Conservation (phyloP, 352 stramenopile genomes). For the Blastocystis sp. region DNA sequence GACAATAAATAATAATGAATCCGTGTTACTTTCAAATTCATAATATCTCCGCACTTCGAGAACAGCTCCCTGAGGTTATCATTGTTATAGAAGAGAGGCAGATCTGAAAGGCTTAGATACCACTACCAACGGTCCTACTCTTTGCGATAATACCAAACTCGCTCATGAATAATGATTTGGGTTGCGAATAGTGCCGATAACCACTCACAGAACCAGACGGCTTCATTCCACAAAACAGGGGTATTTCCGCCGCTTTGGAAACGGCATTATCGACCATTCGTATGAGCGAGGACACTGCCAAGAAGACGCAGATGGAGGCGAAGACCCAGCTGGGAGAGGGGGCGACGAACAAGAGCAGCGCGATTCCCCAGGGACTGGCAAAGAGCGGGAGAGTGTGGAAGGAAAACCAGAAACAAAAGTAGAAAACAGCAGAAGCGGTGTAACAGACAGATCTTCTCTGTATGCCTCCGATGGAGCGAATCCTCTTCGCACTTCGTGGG, state of each 20-base stretch:
- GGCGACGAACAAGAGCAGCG: slow-evolving; percentile 41
- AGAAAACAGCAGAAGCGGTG: background rate
- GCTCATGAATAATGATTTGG: background rate
- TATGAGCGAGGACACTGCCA: background rate
- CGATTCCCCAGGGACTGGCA: slow-evolving; percentile 55
- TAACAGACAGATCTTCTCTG: slow-evolving; percentile 73
- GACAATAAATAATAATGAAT: background rate
- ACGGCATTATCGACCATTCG: background rate
- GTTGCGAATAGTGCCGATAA: background rate
- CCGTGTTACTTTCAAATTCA: background rate
- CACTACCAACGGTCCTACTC: background rate
- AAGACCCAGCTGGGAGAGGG: background rate
- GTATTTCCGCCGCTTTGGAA: background rate
- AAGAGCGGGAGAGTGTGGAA: slow-evolving; percentile 56
- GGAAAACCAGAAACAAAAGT: slow-evolving; percentile 49
- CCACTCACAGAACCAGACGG: background rate
- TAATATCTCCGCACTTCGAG: slow-evolving; percentile 8
- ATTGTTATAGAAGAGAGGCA: slow-evolving; percentile 1
- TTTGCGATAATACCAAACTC: background rate
- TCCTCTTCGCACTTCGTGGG: slow-evolving; percentile 82
- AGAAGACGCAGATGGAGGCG: background rate
- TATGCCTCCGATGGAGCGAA: slow-evolving; percentile 79
- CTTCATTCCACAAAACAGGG: background rate
- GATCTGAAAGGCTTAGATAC: background rate
- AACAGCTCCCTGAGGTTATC: background rate